Evolutionary conservation across 208 protist genomes (phyloP), one percentile per base, ranked within the genome.

Genomic region (Wallacemonas sp.): DNA sequence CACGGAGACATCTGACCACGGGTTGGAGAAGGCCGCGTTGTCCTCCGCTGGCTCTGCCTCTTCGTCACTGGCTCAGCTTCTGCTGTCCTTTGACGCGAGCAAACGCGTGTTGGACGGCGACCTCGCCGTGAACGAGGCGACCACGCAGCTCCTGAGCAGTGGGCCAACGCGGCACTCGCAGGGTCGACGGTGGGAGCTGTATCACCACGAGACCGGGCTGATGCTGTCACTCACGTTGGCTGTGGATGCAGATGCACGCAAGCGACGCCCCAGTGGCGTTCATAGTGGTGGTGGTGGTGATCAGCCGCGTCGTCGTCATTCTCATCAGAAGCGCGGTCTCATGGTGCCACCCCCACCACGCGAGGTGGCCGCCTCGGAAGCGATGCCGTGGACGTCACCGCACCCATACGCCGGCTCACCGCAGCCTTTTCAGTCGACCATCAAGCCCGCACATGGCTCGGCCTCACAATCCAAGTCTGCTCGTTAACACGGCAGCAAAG

Each of bases 131-230:
- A 61, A 78, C 52, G 72, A 63, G 26, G 23, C 30, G 1, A 46
- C 63, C 14, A 65, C 72, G 1, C 54, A 48, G 17, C 49, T 78
- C 23, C 27, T 78, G 41, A 47, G 33, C 11, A 71, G 63, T 32
- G 72, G 65, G 3, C 72, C 72, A 6, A 62, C 61, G 1, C 21
- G 16, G 8, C 61, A 39, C 12, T 2, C 55, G 29, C 54, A 36
- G 17, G 72, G 72, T 6, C 55, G 72, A 23, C 11, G 61, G 36
- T 78, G 72, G 72, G n/a, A 65, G 30, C 55, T 78, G 24, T 32
- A 57, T 2, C 72, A 78, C 44, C 56, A 72, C 23, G 61, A 67
- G 43, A 78, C 63, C 17, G 65, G 49, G 30, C 52, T 65, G 23
- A 33, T 67, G 19, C 57, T 78, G 26, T n/a, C 54, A 9, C 24